Percentiles rank a stretch among this genome's conserved stretches.
phyloP scores from a whole-genome alignment of 768 basidiomycete genomes.

The Boletus vermiculosoides region DNA sequence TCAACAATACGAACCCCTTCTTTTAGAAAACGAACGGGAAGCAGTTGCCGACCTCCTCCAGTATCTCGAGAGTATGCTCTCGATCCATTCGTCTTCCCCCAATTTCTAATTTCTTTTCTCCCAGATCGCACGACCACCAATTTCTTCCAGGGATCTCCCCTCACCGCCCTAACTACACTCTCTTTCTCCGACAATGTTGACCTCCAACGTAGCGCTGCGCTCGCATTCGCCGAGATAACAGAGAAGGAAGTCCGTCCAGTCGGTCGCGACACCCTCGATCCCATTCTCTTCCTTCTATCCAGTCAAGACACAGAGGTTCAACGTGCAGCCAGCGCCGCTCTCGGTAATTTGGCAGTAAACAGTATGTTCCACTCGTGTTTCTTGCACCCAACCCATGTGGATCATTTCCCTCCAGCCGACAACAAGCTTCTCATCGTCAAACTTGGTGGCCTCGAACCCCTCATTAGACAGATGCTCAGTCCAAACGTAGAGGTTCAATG shows the following conservation, averaged over 20 bases:
- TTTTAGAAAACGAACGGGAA: conserved; percentile 92
- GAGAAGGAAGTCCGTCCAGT: conserved; percentile 99
- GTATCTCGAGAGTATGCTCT: conserved; percentile 87
- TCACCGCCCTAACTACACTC: conserved; percentile 91
- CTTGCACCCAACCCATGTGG: conserved; percentile 10
- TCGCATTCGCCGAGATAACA: conserved; percentile 98
- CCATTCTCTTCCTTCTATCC: conserved; percentile 93
- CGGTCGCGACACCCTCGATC: conserved; percentile 95
- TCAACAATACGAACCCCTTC: conserved; percentile 81
- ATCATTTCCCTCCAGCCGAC: conserved; percentile 60
- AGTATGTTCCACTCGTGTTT: conserved; percentile 55
- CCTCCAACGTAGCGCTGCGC: conserved; percentile 93
- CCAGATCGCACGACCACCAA: conserved; percentile 93
- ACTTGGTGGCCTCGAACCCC: conserved; percentile 93
- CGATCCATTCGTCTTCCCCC: conserved; percentile 2
- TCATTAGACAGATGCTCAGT: conserved; percentile 98
- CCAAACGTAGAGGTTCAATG: conserved; percentile 99
- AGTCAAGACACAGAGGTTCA: conserved; percentile 99
- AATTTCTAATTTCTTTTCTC: not conserved
- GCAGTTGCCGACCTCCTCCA: conserved; percentile 97
- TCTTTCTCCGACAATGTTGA: conserved; percentile 99
- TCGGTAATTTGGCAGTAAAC: conserved; percentile 97
- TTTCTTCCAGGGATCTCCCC: conserved; percentile 93
- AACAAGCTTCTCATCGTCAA: conserved; percentile 99
- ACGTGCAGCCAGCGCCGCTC: conserved; percentile 93